Percentiles rank a stretch among this genome's conserved stretches.
These are phyloP conservation scores for Sparassis latifolia DNA, from an alignment of 1,284 basidiomycete species.

Conservation along the genomic window DNA sequence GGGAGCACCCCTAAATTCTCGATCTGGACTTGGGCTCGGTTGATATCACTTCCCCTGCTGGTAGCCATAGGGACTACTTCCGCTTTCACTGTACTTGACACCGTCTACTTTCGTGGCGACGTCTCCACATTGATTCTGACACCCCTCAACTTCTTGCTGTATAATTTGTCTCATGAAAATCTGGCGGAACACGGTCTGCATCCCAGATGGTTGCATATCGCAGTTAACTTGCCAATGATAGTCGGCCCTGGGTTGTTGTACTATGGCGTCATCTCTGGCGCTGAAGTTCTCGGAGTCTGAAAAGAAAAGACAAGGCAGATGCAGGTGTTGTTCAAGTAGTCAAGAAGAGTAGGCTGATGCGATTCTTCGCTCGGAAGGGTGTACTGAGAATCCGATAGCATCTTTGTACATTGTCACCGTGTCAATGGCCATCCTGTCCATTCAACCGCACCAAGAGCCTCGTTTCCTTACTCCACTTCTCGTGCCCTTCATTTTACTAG, in stretches of 20 bases:
- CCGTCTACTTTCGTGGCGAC: conserved; percentile 25
- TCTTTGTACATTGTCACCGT: conserved; percentile 24
- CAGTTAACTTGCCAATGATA: conserved; percentile 34
- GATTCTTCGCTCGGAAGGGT: too few species aligned
- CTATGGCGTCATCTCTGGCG: conserved; percentile 16
- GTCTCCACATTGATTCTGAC: conserved; percentile 22
- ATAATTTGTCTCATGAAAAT: conserved; percentile 32
- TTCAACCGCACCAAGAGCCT: conserved; percentile 35
- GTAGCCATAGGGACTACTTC: conserved; percentile 13
- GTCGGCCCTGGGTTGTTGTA: conserved; percentile 27
- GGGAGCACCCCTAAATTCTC: background rate
- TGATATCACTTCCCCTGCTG: conserved; percentile 14
- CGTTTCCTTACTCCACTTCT: conserved; percentile 35
- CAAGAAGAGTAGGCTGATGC: conserved; percentile 8
- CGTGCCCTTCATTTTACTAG: conserved; percentile 26
- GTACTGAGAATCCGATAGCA: too few species aligned
- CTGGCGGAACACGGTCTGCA: conserved; percentile 34
- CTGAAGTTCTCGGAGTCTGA: conserved; percentile 8
- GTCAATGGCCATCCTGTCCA: conserved; percentile 26
- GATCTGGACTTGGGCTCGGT: conserved; percentile 3
- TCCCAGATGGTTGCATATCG: conserved; percentile 33
- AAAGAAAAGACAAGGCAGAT: too few species aligned
- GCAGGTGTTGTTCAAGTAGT: conserved; percentile 8
- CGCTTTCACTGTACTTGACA: conserved; percentile 23
- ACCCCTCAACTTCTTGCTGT: conserved; percentile 33